Evolutionary conservation across 1,139 yeast species (phyloP), one percentile per base, ranked within the genome.

Genomic region (Tardiomyces blankii): DNA sequence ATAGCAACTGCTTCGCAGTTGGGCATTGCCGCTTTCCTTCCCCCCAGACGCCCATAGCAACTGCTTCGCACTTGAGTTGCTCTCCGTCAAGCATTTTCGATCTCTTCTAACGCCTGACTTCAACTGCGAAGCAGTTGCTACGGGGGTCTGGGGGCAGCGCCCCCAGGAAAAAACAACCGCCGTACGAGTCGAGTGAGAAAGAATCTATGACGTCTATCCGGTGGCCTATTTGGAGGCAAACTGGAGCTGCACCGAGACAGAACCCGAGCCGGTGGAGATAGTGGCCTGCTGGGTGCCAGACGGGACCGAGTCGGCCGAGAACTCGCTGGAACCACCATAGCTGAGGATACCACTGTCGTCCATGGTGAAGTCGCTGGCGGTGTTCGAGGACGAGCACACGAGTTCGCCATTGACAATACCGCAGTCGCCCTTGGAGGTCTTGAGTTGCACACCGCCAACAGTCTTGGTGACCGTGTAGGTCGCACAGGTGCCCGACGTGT

Each of bases 401-500:
- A 69, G 42, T 3, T 40, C 63, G 7, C 64, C 66, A 18, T 58
- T 57, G 40, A 62, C 63, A 13, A 87, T 62, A 3, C 81, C 82
- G 66, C 96, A 88, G 49, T 71, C 74, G 0, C 95, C 96, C 57
- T 75, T 79, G 38, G 86, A 76, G 0, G 91, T 74, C 47, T 70
- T 71, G 33, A 86, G 58, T 48, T 78, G 74, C 55, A 77, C 73
- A n/a, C 89, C 89, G 3, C 93, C 94, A 62, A 76, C 74, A 38
- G 81, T 76, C 46, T 78, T 66, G 18, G 71, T 56, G 18, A 78
- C 54, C 16, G 72, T 70, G 65, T 72, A 87, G 2, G 83, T 79
- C 2, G 96, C 97, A 65, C 96, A 89, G 1, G 95, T 80, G 1
- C 96, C 96, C 33, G 78, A 72, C 5, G 74, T 65, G 65, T 82